Conservation (phyloP, 441 rosid species). For the Sinapis alba region DNA sequence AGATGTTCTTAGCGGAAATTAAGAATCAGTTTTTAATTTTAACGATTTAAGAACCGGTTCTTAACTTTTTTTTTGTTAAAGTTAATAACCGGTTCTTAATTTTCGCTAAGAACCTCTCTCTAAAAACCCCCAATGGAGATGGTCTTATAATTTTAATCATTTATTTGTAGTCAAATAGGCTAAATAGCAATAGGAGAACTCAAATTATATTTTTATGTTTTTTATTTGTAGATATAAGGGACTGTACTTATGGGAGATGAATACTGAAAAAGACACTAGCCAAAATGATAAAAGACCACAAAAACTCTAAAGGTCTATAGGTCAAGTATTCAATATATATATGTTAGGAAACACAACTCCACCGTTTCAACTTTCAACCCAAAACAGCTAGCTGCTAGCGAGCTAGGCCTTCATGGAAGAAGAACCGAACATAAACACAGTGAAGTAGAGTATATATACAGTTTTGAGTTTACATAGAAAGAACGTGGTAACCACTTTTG, state of each 20-base stretch:
- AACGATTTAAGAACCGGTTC: too few species aligned
- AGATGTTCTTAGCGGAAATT: too few species aligned
- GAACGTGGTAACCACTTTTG: slow-evolving; percentile 17
- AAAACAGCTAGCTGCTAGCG: background rate
- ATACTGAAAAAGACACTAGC: background rate
- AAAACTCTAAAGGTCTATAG: background rate
- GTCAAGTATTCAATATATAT: background rate
- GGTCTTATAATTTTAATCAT: background rate
- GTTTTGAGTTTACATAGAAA: slow-evolving; percentile 13
- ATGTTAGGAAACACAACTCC: background rate
- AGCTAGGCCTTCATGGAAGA: background rate
- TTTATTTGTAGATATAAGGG: background rate
- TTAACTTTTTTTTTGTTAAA: too few species aligned
- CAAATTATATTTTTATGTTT: background rate
- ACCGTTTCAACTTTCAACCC: background rate
- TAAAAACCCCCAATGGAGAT: too few species aligned
- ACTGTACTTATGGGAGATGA: background rate
- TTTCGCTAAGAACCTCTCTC: too few species aligned
- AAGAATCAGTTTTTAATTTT: too few species aligned
- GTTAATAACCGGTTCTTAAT: too few species aligned
- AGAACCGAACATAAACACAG: background rate
- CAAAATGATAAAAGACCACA: background rate
- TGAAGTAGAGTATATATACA: background rate
- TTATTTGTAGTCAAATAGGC: background rate
- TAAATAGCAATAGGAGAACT: background rate